Base-by-base conservation (phyloP, 495 filamentous ascomycete genomes). In the Ascodesmis nigricans region DNA sequence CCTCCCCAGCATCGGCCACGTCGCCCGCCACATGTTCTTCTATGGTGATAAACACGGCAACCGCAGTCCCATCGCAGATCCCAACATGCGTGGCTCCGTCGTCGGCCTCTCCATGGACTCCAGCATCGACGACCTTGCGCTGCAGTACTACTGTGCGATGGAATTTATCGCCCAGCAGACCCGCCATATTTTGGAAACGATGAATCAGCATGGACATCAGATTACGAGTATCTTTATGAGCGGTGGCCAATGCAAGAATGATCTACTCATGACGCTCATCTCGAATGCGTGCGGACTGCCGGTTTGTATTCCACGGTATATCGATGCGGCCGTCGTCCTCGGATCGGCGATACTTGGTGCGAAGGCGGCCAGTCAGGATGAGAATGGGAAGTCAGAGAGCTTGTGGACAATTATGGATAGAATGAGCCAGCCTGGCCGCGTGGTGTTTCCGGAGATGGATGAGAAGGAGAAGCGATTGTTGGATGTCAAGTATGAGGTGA, bases 21-120 rank as follows among this genome's bases (percentile, higher is more conserved):
- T 97, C 0, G 79, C 65, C 10, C 75, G 87, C 4, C 84, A 95
- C 54, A 73, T 90, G 55, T 97, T 95, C 66, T 90, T 97, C 62
- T 93, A 95, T 49, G 87, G 87, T 35, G 87, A 97, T 49, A 67
- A 92, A n/a, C 93, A 87, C 65, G 87, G 87, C 25, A 97, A 97
- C 55, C 72, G 87, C 20, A 91, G 79, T 11, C 87, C 87, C 3
- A 69, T 97, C 36, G 84, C 84, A 0, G 80, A 97, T 46, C 65
- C 83, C 1, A 70, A 67, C 52, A 97, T 97, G 87, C 71, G 70
- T 19, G 87, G 87, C 20, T 70, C 82, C 1, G 65, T 87, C 29
- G 70, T 91, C 36, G 87, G 87, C 4, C 61, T 97, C 21, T 75
- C 70, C 52, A 75, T 67, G 34, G 84, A 97, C 53, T 78, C 74